Evolutionary conservation across 2,329 filamentous ascomycete species (phyloP).

Genomic region (Pestalotiopsis fici): DNA sequence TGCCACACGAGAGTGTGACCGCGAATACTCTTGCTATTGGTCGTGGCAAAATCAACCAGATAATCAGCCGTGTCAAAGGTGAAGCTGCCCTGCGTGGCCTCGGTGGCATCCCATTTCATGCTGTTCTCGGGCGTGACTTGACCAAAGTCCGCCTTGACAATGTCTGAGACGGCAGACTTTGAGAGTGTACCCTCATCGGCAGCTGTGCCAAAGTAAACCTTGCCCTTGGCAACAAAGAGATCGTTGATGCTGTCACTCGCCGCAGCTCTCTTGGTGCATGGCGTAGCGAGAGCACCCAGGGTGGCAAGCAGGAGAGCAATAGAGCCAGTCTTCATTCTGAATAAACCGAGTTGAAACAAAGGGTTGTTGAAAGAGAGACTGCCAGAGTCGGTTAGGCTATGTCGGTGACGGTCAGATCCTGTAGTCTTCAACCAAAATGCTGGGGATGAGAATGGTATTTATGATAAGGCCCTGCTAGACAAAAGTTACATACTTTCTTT

Average conservation of each 20-base stretch:
- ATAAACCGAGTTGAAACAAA: neutral
- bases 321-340: neutral
- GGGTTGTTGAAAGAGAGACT: neutral
- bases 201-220: slow-evolving; percentile 64
- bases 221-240: slow-evolving; percentile 62
- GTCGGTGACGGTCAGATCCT: neutral
- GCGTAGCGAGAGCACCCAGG: neutral
- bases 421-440: neutral
- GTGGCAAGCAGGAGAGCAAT: neutral
- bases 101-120: slow-evolving; percentile 66
- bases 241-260: slow-evolving; percentile 40
- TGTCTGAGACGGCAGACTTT: slow-evolving; percentile 47
- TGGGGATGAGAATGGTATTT: too few species aligned
- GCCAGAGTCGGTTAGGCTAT: neutral
- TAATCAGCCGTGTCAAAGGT: slow-evolving; percentile 59
- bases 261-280: neutral
- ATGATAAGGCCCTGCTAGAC: too few species aligned
- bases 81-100: slow-evolving; percentile 46
- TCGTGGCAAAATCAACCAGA: slow-evolving; percentile 57
- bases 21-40: slow-evolving; percentile 59
- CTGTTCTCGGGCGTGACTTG: slow-evolving; percentile 69
- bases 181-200: slow-evolving; percentile 55
- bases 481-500: too few species aligned
- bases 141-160: slow-evolving; percentile 64
- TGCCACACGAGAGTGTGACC: slow-evolving; percentile 71